Evolutionary conservation across 1,284 basidiomycete species (phyloP), one percentile per base, ranked within the genome.

Genomic region (Ceraceosorus guamensis): DNA sequence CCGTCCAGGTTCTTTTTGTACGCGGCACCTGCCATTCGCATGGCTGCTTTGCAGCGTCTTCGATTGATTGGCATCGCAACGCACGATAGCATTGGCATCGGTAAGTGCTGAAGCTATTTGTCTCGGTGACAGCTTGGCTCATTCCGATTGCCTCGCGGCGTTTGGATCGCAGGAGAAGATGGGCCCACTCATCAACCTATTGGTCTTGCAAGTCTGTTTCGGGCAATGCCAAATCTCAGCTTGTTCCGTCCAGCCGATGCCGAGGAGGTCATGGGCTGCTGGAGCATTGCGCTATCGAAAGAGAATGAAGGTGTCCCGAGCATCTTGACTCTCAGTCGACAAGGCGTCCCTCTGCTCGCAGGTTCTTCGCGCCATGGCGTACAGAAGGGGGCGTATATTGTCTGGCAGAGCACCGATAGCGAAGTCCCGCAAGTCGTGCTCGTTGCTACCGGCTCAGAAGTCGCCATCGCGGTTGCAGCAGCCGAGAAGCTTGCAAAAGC

Each of bases 1-100:
- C n/a, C n/a, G n/a, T n/a, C n/a, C n/a, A n/a, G n/a, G n/a, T 77
- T 77, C 62, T 75, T 70, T 68, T 59, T 76, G 2, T 77, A 77
- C 57, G 73, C 73, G n/a, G 76, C 74, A 7, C 73, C 76, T 0
- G 72, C 76, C 16, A 67, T 60, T 1, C 75, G 76, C 30, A 76
- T 77, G 76, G 56, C 72, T 2, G 73, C 73, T 7, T 59, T 77
- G 5, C 71, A 73, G 53, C 66, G 68, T 5, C 67, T 77, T 5
- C 67, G 76, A 31, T 67, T 75, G 56, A 75, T 77, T 60, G 71
- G 66, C 44, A 69, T 77, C 7, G 76, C 76, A 0, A n/a, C n/a
- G n/a, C 76, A 76, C 58, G 75, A 77, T 55, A 64, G 66, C 24
- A 71, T 77, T 48, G 75, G 75, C 45, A 68, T 75, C n/a, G n/a